phyloP scores from a whole-genome alignment of 2,329 filamentous ascomycete species.

The Ascochyta pisi region DNA sequence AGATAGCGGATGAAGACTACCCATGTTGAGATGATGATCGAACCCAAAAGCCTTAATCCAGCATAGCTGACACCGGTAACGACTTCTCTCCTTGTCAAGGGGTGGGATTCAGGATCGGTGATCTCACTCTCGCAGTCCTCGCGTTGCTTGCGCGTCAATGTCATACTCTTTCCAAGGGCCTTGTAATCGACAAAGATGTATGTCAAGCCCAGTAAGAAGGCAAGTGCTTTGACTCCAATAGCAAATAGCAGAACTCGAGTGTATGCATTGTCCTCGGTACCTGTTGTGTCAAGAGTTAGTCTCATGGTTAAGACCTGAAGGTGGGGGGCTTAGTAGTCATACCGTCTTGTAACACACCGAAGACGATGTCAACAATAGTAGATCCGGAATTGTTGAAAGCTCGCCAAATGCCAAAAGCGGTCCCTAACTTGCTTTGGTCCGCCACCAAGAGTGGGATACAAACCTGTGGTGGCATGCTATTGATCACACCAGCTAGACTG shows the following conservation, averaged over 20 bases:
- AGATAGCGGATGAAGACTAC: not conserved
- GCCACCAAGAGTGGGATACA: constrained; percentile 4
- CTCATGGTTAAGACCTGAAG: not conserved
- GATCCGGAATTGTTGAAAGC: constrained; percentile 8
- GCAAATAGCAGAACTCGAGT: not conserved
- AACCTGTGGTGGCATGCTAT: constrained; percentile 1
- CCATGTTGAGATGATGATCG: not conserved
- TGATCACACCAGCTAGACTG: constrained; percentile 6
- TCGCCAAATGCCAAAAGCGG: constrained; percentile 2
- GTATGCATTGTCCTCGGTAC: not conserved
- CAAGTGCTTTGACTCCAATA: not conserved
- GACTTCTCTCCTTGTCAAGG: not conserved
- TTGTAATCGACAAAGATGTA: constrained; percentile 4
- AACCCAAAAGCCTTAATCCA: not conserved
- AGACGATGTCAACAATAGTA: constrained; percentile 5
- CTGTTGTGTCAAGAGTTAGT: not conserved
- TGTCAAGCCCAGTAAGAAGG: not conserved
- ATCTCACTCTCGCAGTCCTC: not conserved
- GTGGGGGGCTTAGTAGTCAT: not conserved
- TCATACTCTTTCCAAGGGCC: constrained; percentile 1
- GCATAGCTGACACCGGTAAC: not conserved
- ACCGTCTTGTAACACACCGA: constrained; percentile 1
- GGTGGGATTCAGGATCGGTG: not conserved
- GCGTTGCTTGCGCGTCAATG: not conserved
- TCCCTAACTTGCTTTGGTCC: constrained; percentile 5